Conservation (phyloP, 805 yeast genomes). For the Monosporozyma aerobia region DNA sequence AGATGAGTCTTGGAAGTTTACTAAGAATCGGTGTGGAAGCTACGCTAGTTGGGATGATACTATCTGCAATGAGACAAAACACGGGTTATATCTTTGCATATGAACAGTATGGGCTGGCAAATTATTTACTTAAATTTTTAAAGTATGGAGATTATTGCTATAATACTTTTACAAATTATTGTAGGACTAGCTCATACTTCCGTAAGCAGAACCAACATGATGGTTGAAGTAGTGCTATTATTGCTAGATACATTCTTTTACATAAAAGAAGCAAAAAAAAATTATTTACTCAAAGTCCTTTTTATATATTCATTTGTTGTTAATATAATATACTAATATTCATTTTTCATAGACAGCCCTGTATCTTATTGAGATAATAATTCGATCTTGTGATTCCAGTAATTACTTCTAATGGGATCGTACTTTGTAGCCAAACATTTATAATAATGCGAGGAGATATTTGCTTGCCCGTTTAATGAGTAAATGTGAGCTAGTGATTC, state of each 20-base stretch:
- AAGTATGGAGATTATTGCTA: conserved; percentile 54
- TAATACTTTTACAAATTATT: conserved; percentile 19
- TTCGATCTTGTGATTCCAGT: conserved; percentile 47
- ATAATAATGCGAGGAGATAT: conserved; percentile 38
- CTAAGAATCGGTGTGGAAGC: conserved; percentile 71
- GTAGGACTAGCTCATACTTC: not conserved
- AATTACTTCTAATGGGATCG: conserved; percentile 54
- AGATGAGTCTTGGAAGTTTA: conserved; percentile 14
- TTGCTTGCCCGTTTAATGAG: conserved; percentile 21
- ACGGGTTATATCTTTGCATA: conserved; percentile 54
- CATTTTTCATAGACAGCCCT: not conserved
- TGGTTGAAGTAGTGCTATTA: not conserved
- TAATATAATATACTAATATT: not conserved
- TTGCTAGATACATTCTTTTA: not conserved
- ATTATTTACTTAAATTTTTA: conserved; percentile 44
- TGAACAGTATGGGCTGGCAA: conserved; percentile 32
- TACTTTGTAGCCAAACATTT: conserved; percentile 41
- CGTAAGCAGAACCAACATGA: not conserved
- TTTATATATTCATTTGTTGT: not conserved
- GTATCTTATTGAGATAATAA: not conserved
- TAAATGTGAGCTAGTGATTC: conserved; percentile 52
- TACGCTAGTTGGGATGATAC: conserved; percentile 64
- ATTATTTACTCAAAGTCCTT: not conserved
- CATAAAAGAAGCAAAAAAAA: not conserved
- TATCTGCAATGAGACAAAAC: conserved; percentile 79